Percentiles rank a stretch among this genome's conserved stretches.
phyloP scores from a whole-genome alignment of 495 filamentous ascomycete genomes.

The Usnea hakonensis region DNA sequence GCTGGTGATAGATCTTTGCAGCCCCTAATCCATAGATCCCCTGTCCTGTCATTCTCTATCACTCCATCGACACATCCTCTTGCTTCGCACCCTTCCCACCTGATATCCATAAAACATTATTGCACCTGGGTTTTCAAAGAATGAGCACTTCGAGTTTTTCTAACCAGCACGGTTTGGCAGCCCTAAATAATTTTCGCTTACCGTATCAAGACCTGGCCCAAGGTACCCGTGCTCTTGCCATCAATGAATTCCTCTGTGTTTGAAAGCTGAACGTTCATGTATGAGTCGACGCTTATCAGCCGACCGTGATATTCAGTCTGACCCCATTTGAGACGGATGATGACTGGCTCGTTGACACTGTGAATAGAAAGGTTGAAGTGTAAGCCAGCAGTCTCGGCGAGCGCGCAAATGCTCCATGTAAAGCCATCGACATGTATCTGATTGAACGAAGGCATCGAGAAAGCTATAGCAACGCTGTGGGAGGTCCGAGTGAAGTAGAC shows the following conservation, averaged over 20 bases:
- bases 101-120: constrained; percentile 92
- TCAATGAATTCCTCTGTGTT: constrained; percentile 88
- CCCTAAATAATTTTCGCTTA: constrained; percentile 31
- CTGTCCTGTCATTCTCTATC: constrained; percentile 4
- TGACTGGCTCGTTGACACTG: constrained; percentile 81
- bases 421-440: background rate
- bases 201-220: constrained; percentile 92
- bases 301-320: constrained; percentile 92
- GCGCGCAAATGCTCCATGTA: background rate
- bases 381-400: background rate
- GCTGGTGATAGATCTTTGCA: background rate
- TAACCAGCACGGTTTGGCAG: background rate
- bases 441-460: background rate
- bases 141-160: constrained; percentile 20
- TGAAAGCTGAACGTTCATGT: constrained; percentile 95
- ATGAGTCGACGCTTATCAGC: constrained; percentile 87
- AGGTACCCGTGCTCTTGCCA: constrained; percentile 69
- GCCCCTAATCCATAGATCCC: background rate
- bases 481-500: constrained; percentile 26
- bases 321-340: constrained; percentile 94
- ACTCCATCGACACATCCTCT: constrained; percentile 43
- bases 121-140: constrained; percentile 51
- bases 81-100: constrained; percentile 53
- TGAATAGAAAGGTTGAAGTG: background rate
- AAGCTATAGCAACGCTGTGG: background rate